phyloP scores from a whole-genome alignment of 345 rosid genomes.

The Gossypium arboreum region DNA sequence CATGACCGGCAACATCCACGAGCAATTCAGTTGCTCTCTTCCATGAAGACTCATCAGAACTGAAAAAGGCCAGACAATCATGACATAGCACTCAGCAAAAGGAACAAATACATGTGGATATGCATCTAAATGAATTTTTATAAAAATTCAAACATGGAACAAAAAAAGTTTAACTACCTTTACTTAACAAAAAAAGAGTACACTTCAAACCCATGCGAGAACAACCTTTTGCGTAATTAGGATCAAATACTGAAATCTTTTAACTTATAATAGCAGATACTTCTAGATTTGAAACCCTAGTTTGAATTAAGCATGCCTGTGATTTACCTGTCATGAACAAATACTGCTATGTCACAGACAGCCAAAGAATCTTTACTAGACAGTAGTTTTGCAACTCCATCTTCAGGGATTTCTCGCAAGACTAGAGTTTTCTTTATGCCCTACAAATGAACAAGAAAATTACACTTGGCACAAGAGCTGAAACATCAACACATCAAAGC shows the following conservation, averaged over 20 bases:
- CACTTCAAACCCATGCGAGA: not conserved
- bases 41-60: constrained; percentile 86
- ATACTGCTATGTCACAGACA: constrained; percentile 84
- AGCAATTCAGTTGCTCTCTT: constrained; percentile 81
- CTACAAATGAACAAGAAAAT: constrained; percentile 31
- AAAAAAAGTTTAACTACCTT: not conserved
- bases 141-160: not conserved
- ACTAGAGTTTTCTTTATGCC: constrained; percentile 78
- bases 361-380: constrained; percentile 76
- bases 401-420: constrained; percentile 84
- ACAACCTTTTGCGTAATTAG: not conserved
- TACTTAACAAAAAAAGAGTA: not conserved
- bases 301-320: not conserved
- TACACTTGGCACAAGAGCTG: constrained; percentile 6
- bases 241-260: not conserved
- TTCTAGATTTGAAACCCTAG: not conserved
- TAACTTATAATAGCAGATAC: not conserved
- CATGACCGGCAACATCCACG: constrained; percentile 82
- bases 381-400: constrained; percentile 54
- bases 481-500: not conserved
- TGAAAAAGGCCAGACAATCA: constrained; percentile 25
- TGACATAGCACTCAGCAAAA: not conserved
- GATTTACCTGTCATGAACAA: constrained; percentile 80
- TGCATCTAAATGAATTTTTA: not conserved
- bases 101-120: not conserved